Evolutionary conservation across 805 yeast species (phyloP).

Genomic region (Pichia ethanolica): DNA sequence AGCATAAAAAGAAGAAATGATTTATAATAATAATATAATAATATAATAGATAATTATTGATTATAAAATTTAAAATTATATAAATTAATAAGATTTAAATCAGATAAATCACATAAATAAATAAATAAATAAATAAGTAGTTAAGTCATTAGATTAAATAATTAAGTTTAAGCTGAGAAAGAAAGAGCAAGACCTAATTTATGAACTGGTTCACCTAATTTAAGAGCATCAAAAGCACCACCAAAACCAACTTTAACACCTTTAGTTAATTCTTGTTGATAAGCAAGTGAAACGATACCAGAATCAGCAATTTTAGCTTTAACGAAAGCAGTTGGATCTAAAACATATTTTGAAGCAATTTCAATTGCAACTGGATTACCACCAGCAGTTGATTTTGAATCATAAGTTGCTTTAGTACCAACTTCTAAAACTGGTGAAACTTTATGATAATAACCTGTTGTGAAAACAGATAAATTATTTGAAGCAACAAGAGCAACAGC

Average conservation of each 20-base stretch:
- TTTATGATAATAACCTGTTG: slow-evolving; percentile 96
- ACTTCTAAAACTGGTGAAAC: slow-evolving; percentile 88
- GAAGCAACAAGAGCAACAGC: slow-evolving; percentile 78
- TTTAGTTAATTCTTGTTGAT: slow-evolving; percentile 90
- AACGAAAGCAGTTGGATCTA: slow-evolving; percentile 82
- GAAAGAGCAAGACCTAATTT: slow-evolving; percentile 93
- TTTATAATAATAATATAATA: not conserved
- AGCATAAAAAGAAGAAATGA: slow-evolving; percentile 48
- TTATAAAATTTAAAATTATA: too few species aligned
- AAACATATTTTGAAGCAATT: slow-evolving; percentile 89
- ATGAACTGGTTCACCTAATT: slow-evolving; percentile 94
- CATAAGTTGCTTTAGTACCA: slow-evolving; percentile 97
- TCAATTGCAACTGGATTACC: slow-evolving; percentile 82
- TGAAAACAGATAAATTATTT: slow-evolving; percentile 78
- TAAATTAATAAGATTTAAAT: too few species aligned
- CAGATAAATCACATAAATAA: not conserved
- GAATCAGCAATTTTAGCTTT: slow-evolving; percentile 97
- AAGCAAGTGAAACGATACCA: slow-evolving; percentile 88
- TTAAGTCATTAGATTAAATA: too few species aligned
- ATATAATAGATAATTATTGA: not conserved
- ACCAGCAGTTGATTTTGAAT: slow-evolving; percentile 67
- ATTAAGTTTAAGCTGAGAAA: slow-evolving; percentile 64
- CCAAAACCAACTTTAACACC: slow-evolving; percentile 97
- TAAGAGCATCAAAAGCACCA: slow-evolving; percentile 92
- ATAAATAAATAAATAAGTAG: not conserved